Conservation (phyloP, 208 protist genomes). For the Crithidia mellificae region DNA sequence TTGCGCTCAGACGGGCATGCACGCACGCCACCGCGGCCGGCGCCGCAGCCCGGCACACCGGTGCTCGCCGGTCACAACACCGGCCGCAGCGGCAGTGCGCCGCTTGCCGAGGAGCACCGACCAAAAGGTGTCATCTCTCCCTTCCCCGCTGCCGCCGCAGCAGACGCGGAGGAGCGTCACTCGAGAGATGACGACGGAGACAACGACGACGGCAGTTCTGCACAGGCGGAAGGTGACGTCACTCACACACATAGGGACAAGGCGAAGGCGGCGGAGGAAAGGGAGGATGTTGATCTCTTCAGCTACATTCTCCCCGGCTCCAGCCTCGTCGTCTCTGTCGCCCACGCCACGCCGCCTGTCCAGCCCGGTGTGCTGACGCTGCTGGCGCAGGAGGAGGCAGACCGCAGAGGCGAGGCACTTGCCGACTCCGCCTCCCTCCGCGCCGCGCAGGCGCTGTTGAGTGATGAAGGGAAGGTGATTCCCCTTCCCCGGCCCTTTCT, state of each 20-base stretch:
- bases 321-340: slow-evolving; percentile 27
- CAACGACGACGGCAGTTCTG: no score
- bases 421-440: slow-evolving; percentile 30
- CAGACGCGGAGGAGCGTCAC: neutral
- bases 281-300: slow-evolving; percentile 18
- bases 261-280: no score
- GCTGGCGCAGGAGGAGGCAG: slow-evolving; percentile 23
- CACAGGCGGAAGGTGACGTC: no score
- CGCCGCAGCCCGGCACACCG: slow-evolving; percentile 5
- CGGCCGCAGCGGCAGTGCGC: neutral
- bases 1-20: neutral
- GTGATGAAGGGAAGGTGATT: slow-evolving; percentile 42
- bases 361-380: slow-evolving; percentile 17
- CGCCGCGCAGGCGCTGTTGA: slow-evolving; percentile 42
- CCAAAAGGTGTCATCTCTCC: neutral
- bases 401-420: slow-evolving; percentile 19
- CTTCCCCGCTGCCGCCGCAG: neutral
- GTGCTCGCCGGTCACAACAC: neutral
- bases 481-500: slow-evolving; percentile 47
- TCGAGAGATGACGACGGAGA: neutral
- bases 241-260: no score
- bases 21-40: slow-evolving; percentile 4
- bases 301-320: slow-evolving; percentile 38
- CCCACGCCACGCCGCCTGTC: slow-evolving; percentile 5
- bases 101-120: neutral